Conservation (phyloP, 2,329 filamentous ascomycete species). For the Cercospora zeina region DNA sequence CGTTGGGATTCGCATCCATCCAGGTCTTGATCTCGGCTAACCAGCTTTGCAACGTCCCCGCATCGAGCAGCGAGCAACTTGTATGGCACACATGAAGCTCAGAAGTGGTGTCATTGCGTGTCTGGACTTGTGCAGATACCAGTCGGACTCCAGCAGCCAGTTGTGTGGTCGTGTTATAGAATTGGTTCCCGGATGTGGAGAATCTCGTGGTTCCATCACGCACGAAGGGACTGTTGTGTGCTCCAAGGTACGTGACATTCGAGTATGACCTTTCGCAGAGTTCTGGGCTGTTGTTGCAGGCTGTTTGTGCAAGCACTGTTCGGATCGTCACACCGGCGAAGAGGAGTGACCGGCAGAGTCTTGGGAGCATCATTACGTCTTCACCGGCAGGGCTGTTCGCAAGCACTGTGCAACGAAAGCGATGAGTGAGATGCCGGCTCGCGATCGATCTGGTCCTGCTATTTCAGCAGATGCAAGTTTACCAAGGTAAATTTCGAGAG, state of each 20-base stretch:
- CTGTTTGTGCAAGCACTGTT: constrained; percentile 24
- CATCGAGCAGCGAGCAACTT: constrained; percentile 55
- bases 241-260: constrained; percentile 61
- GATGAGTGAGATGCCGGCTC: not conserved
- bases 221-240: constrained; percentile 64
- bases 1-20: constrained; percentile 68
- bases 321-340: constrained; percentile 16
- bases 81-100: constrained; percentile 65
- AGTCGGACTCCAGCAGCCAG: constrained; percentile 64
- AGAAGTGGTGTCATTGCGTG: constrained; percentile 41
- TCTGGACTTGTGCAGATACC: constrained; percentile 64
- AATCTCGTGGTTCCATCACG: constrained; percentile 26
- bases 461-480: not conserved
- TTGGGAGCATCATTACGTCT: constrained; percentile 19
- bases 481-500: no score
- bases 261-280: constrained; percentile 61
- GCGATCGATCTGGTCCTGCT: not conserved
- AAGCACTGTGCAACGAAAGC: not conserved
- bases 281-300: constrained; percentile 60
- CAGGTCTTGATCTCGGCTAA: constrained; percentile 61
- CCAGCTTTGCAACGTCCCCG: constrained; percentile 57
- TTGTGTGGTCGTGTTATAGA: constrained; percentile 58
- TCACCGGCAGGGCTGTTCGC: not conserved
- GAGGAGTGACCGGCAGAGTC: constrained; percentile 10
- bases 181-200: constrained; percentile 56